Conservation (phyloP, 208 protist species). For the Vickermania spadyakhi region DNA sequence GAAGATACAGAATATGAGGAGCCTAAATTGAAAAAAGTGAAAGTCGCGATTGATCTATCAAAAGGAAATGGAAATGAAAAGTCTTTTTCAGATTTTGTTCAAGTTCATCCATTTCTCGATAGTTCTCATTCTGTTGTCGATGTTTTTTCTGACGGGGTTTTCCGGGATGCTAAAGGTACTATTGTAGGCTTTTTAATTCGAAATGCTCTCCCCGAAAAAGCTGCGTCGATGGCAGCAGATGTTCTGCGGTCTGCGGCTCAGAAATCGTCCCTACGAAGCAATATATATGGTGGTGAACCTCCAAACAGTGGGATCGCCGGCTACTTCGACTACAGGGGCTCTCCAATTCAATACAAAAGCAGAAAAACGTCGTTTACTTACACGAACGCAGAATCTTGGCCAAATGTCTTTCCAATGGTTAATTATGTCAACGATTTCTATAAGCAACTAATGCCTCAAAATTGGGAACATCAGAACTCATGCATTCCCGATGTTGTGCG, state of each 20-base stretch:
- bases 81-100: slow-evolving; percentile 49
- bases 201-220: slow-evolving; percentile 52
- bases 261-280: slow-evolving; percentile 50
- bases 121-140: slow-evolving; percentile 58
- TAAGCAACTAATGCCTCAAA: slow-evolving; percentile 37
- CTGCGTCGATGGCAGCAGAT: slow-evolving; percentile 41
- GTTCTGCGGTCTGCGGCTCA: slow-evolving; percentile 62
- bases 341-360: slow-evolving; percentile 73
- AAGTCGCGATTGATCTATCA: too few species aligned
- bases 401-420: slow-evolving; percentile 74
- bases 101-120: slow-evolving; percentile 79
- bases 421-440: slow-evolving; percentile 86
- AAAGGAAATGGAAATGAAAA: slow-evolving; percentile 37
- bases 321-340: slow-evolving; percentile 87
- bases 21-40: too few species aligned
- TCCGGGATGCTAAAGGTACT: slow-evolving; percentile 57
- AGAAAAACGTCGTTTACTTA: slow-evolving; percentile 84
- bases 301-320: slow-evolving; percentile 85
- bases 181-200: slow-evolving; percentile 57
- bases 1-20: too few species aligned
- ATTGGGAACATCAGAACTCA: slow-evolving; percentile 64
- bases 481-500: slow-evolving; percentile 84
- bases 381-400: slow-evolving; percentile 57
- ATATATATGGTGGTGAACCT: slow-evolving; percentile 70
- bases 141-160: slow-evolving; percentile 43